A percentile compares a stretch with the other conserved stretches of the same genome.
These are phyloP conservation scores for Torulaspora delbrueckii DNA, from an alignment of 805 yeast genomes.

Conservation along the genomic window DNA sequence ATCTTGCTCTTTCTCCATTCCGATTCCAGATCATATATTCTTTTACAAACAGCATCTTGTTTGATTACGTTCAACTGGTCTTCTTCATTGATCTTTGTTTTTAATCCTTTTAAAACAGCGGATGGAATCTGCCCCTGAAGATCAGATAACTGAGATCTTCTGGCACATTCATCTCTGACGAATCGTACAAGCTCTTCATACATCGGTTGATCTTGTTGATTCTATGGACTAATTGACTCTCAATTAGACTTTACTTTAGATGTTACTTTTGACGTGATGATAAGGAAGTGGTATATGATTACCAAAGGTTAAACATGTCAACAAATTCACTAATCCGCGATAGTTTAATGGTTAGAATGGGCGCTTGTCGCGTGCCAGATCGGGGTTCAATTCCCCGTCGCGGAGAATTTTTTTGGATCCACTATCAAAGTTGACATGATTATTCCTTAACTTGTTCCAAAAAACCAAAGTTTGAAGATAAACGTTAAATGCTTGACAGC, in stretches of 20 bases:
- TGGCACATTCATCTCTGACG: constrained; percentile 1
- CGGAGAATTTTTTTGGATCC: constrained; percentile 15
- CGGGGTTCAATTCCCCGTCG: constrained; percentile 30
- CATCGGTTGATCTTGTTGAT: not conserved
- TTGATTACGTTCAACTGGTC: not conserved
- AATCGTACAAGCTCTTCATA: constrained; percentile 3
- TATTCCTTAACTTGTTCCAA: no score
- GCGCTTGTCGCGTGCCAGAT: constrained; percentile 29
- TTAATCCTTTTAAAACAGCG: not conserved
- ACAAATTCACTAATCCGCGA: constrained; percentile 15
- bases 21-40: constrained; percentile 19
- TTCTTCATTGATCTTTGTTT: not conserved
- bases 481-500: no score
- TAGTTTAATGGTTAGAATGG: constrained; percentile 28
- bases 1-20: constrained; percentile 17
- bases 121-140: constrained; percentile 13
- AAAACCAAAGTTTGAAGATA: no score
- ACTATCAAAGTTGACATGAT: not conserved
- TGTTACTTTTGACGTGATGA: not conserved
- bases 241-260: not conserved
- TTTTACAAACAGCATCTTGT: constrained; percentile 17
- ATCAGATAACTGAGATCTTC: not conserved
- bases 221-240: no score
- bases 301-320: not conserved
- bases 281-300: not conserved